Percentiles rank a stretch among this genome's conserved stretches.
phyloP scores from a whole-genome alignment of 2,329 filamentous ascomycete genomes.

The Colletotrichum higginsianum region DNA sequence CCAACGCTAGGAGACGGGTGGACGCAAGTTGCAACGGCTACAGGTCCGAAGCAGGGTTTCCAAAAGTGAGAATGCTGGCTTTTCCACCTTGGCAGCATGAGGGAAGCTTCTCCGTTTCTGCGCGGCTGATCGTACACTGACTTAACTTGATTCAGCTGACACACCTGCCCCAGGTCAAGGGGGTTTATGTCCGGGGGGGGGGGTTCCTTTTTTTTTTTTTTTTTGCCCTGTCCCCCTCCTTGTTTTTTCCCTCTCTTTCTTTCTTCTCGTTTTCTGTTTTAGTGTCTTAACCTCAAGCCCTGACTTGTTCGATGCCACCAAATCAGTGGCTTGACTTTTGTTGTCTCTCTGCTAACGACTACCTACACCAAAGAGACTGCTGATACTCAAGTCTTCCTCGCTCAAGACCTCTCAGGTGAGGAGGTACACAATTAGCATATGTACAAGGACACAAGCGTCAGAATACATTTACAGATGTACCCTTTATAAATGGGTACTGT shows the following conservation, averaged over 20 bases:
- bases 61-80: not conserved
- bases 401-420: not conserved
- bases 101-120: not conserved
- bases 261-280: too few relatives aligned
- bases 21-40: slow-evolving; percentile 15
- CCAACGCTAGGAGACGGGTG: slow-evolving; percentile 7
- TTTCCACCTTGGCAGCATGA: not conserved
- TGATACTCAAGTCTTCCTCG: not conserved
- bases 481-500: too few relatives aligned
- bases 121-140: not conserved
- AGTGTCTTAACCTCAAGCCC: not conserved
- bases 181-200: not conserved
- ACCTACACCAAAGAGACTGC: too few relatives aligned
- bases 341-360: not conserved
- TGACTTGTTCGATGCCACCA: not conserved
- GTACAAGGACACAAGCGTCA: not conserved
- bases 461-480: not conserved
- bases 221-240: too few relatives aligned
- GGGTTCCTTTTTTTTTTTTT: not conserved
- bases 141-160: not conserved
- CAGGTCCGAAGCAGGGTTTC: not conserved
- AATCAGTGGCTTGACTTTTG: not conserved
- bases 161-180: not conserved
- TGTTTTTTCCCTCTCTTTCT: too few relatives aligned
- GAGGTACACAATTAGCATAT: not conserved